A percentile compares a stretch with the other conserved stretches of the same genome.
These are phyloP conservation scores for Xylariaceae sp. DNA, from an alignment of 2,329 filamentous ascomycete genomes.

Conservation along the genomic window DNA sequence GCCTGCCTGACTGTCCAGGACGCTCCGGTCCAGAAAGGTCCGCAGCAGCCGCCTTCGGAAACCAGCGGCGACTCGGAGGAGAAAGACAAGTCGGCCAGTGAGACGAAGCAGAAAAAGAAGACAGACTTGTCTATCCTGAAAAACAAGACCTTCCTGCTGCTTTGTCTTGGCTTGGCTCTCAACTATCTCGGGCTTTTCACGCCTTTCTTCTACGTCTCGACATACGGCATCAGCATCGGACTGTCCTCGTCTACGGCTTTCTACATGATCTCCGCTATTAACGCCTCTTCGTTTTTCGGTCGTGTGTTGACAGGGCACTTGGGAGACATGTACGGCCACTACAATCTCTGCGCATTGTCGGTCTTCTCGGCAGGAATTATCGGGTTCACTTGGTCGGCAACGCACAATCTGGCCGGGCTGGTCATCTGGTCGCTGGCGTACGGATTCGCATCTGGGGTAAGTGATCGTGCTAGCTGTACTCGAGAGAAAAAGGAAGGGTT, in stretches of 20 bases:
- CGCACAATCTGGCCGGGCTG: constrained; percentile 32
- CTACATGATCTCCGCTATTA: constrained; percentile 30
- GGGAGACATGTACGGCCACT: constrained; percentile 21
- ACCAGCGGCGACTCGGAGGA: constrained; percentile 4
- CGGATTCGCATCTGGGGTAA: constrained; percentile 37
- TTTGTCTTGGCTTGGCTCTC: constrained; percentile 27
- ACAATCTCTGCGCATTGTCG: constrained; percentile 22
- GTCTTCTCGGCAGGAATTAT: constrained; percentile 27
- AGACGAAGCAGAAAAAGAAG: constrained; percentile 2
- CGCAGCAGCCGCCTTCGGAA: neutral
- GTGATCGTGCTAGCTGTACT: constrained; percentile 1
- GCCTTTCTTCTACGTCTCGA: constrained; percentile 29
- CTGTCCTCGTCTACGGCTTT: constrained; percentile 25
- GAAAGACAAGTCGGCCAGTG: neutral
- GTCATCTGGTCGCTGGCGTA: constrained; percentile 36
- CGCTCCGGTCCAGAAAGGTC: constrained; percentile 1
- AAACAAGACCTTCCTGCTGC: constrained; percentile 13
- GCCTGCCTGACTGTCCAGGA: constrained; percentile 19
- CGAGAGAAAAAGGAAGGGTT: neutral
- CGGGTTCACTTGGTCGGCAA: constrained; percentile 37
- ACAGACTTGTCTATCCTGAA: constrained; percentile 10
- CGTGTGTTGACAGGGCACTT: constrained; percentile 27
- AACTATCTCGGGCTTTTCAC: constrained; percentile 31
- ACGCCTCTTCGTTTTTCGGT: constrained; percentile 29
- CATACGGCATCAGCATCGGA: constrained; percentile 17